Evolutionary conservation across 257 asterid genomes (phyloP).

Genomic region (Penstemon barbatus): DNA sequence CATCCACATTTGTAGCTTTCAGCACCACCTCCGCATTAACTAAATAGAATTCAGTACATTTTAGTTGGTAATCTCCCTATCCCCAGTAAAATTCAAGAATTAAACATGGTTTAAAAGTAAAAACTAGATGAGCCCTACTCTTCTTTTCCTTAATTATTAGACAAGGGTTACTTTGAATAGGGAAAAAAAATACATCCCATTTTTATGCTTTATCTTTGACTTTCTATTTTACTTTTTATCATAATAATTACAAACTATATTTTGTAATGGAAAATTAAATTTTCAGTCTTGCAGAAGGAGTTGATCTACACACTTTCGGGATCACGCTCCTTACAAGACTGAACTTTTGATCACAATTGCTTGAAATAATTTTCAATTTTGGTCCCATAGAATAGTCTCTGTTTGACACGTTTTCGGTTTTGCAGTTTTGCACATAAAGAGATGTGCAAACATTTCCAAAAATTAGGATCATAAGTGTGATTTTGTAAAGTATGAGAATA

Average conservation of each 20-base stretch:
- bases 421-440: background rate
- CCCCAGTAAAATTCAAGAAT: background rate
- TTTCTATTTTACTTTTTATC: background rate
- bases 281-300: too few relatives aligned
- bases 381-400: too few relatives aligned
- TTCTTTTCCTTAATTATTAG: too few relatives aligned
- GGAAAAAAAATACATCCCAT: too few relatives aligned
- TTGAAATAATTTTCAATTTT: too few relatives aligned
- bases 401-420: too few relatives aligned
- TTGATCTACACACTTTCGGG: too few relatives aligned
- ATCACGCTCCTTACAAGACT: too few relatives aligned
- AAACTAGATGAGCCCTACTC: too few relatives aligned
- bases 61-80: constrained; percentile 4
- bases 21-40: constrained; percentile 98
- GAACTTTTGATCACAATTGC: too few relatives aligned
- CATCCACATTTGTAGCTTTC: constrained; percentile 94
- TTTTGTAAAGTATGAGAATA: background rate
- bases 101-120: too few relatives aligned
- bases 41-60: constrained; percentile 19
- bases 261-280: background rate
- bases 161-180: too few relatives aligned
- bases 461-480: background rate
- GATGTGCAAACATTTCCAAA: background rate
- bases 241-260: background rate
- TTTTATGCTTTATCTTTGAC: background rate